phyloP scores from a whole-genome alignment of 2,329 filamentous ascomycete species.

The Hysterium pulicare region DNA sequence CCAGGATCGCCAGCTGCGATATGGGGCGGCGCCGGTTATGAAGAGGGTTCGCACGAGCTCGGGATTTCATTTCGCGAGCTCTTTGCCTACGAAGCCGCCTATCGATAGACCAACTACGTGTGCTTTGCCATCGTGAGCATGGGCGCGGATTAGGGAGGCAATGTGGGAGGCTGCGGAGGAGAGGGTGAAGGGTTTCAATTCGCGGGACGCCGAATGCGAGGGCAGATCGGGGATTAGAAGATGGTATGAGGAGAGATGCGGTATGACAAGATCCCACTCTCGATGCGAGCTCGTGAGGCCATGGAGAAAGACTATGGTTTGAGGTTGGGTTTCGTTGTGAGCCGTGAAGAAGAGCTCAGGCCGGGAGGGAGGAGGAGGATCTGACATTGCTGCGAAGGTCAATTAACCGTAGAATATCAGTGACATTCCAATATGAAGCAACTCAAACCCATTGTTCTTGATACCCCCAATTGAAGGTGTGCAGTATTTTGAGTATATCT shows the following conservation, averaged over 20 bases:
- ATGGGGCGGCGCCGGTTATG: not conserved
- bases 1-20: not conserved
- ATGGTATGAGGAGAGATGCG: slow-evolving; percentile 7
- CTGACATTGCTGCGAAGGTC: too few species aligned
- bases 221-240: slow-evolving; percentile 8
- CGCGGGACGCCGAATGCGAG: slow-evolving; percentile 4
- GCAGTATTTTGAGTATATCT: too few species aligned
- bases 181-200: slow-evolving; percentile 7
- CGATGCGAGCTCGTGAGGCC: slow-evolving; percentile 3
- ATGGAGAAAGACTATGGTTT: slow-evolving; percentile 9
- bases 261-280: slow-evolving; percentile 3
- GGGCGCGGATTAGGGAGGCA: slow-evolving; percentile 1
- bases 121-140: slow-evolving; percentile 1
- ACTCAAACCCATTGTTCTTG: too few species aligned
- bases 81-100: slow-evolving; percentile 4
- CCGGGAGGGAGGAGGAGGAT: too few species aligned
- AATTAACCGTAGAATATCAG: too few species aligned
- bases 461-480: too few species aligned
- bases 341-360: too few species aligned
- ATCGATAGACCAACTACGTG: slow-evolving; percentile 8
- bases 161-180: slow-evolving; percentile 2
- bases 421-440: too few species aligned
- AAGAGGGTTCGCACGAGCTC: not conserved
- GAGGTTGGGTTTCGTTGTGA: not conserved
- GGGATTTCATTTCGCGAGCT: not conserved